Percentiles rank a stretch among this genome's conserved stretches.
Evolutionary conservation across 257 asterid species (phyloP).

Genomic region (Datura wrightii): DNA sequence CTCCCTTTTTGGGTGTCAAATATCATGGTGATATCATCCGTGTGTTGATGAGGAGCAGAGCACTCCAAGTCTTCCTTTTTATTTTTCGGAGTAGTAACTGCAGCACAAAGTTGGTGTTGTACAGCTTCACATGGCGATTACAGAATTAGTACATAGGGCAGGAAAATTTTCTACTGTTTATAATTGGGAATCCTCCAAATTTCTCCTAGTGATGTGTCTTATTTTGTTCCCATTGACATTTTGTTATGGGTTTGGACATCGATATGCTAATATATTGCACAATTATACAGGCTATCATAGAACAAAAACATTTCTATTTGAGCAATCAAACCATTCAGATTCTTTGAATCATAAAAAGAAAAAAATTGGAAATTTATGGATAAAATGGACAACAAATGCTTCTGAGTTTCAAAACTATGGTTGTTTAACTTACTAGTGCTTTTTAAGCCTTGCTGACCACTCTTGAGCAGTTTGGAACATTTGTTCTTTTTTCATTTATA

Average conservation of each 20-base stretch:
- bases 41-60: neutral
- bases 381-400: neutral
- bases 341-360: neutral
- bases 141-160: neutral
- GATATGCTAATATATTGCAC: neutral
- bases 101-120: too few species aligned
- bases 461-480: neutral
- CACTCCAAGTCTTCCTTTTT: neutral
- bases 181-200: neutral
- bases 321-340: neutral
- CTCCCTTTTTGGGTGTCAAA: neutral
- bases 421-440: neutral
- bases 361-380: neutral
- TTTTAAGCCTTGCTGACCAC: neutral
- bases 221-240: neutral
- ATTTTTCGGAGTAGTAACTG: neutral
- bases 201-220: neutral
- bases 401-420: neutral
- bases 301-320: neutral
- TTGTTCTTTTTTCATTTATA: conserved; percentile 2
- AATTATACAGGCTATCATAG: neutral
- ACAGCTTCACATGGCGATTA: neutral
- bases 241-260: neutral
- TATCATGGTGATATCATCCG: too few species aligned
- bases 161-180: neutral